Evolutionary conservation across 495 filamentous ascomycete species (phyloP).

Genomic region (Poronia punctata): DNA sequence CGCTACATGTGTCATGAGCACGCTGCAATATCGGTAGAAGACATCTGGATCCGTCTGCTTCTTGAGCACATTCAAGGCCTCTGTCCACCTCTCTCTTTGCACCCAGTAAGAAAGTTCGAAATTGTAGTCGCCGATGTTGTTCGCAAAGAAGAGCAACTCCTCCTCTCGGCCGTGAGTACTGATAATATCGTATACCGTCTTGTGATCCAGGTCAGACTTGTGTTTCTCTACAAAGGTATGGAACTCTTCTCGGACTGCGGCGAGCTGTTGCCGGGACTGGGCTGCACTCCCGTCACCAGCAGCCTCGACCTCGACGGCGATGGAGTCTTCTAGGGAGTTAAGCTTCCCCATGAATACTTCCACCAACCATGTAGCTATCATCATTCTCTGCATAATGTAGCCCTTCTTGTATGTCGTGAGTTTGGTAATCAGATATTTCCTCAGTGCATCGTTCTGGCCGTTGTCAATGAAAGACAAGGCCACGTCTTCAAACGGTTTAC

Average conservation of each 20-base stretch:
- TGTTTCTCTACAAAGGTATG: constrained; percentile 80
- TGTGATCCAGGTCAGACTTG: constrained; percentile 78
- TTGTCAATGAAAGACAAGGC: constrained; percentile 84
- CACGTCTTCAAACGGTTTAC: constrained; percentile 93
- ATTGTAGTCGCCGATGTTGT: constrained; percentile 80
- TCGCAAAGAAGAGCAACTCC: constrained; percentile 86
- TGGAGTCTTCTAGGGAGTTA: constrained; percentile 88
- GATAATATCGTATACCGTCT: constrained; percentile 92
- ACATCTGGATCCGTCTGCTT: constrained; percentile 85
- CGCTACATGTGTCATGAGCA: constrained; percentile 85
- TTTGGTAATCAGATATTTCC: constrained; percentile 85
- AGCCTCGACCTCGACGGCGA: constrained; percentile 82
- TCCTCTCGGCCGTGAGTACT: constrained; percentile 91
- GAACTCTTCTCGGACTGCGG: constrained; percentile 64
- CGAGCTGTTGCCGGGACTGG: constrained; percentile 67
- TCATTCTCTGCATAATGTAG: constrained; percentile 81
- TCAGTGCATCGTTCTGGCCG: constrained; percentile 81
- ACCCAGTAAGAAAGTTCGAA: constrained; percentile 97
- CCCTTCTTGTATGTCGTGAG: constrained; percentile 75
- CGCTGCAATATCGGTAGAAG: constrained; percentile 92
- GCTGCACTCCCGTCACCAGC: constrained; percentile 59
- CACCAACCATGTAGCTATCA: constrained; percentile 92
- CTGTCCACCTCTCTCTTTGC: constrained; percentile 89
- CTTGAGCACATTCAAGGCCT: constrained; percentile 80
- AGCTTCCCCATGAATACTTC: constrained; percentile 97